Evolutionary conservation across 1,284 basidiomycete genomes (phyloP).

Genomic region (Fomitopsis schrenkii): DNA sequence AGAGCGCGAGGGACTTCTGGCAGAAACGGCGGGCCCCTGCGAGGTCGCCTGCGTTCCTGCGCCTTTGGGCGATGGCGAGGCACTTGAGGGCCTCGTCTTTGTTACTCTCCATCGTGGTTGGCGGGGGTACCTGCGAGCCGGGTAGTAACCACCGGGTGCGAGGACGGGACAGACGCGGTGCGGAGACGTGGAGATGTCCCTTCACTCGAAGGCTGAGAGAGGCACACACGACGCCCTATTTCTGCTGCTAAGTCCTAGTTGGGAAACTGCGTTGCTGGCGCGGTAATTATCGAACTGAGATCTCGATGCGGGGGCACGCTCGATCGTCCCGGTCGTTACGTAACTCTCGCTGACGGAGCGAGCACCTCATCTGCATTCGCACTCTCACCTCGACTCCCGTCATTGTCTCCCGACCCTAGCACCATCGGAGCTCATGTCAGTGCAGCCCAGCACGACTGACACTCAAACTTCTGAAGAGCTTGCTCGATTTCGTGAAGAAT

Average conservation of each 20-base stretch:
- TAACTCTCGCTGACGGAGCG: conserved; percentile 4
- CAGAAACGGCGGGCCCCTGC: conserved; percentile 85
- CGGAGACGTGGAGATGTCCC: conserved; percentile 2
- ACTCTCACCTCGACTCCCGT: not conserved
- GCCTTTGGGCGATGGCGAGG: conserved; percentile 72
- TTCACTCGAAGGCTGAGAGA: not conserved
- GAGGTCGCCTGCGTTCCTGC: conserved; percentile 69
- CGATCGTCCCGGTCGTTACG: not conserved
- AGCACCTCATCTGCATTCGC: not conserved
- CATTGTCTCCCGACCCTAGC: not conserved
- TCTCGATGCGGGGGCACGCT: not conserved
- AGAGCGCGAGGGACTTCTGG: conserved; percentile 85
- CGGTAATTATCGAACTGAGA: not conserved
- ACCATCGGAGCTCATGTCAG: conserved; percentile 3
- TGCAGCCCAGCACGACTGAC: conserved; percentile 22
- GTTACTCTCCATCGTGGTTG: conserved; percentile 76
- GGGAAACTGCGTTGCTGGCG: not conserved
- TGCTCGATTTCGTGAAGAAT: conserved; percentile 66
- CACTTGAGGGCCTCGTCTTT: conserved; percentile 85
- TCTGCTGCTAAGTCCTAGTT: not conserved
- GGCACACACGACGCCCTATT: not conserved
- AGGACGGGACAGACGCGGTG: not conserved
- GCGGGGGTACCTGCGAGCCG: not conserved
- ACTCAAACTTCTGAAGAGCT: conserved; percentile 46
- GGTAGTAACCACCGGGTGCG: conserved; percentile 9